Evolutionary conservation across 768 basidiomycete species (phyloP), one percentile per base, ranked within the genome.

Genomic region (Kwoniella dendrophila): DNA sequence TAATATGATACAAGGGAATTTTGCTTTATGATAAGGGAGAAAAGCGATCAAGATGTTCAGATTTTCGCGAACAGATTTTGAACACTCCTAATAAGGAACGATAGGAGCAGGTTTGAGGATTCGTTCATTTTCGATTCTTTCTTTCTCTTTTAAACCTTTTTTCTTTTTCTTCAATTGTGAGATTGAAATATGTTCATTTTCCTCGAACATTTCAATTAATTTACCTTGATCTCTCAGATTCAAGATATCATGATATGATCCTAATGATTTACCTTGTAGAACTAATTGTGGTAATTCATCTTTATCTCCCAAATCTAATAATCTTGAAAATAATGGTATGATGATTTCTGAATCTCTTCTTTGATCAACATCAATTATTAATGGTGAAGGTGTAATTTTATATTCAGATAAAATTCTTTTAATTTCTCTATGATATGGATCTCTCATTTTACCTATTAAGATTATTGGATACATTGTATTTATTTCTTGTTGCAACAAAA

Each of bases 301-400:
- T 18, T 69, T 72, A n/a, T 57, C 60, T 22, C 20, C 38, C 16
- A 22, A 20, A 5, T 51, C 59, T 14, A 79, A 50, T 18, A 79
- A 49, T 6, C 78, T 62, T 10, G 70, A 36, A 33, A 79, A 63
- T 16, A 75, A 47, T 3, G 74, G 76, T 27, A 75, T 64, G 52
- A 79, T 63, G 20, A 66, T 38, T 1, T 24, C 16, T 30, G 63
- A 63, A 54, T 76, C 74, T 8, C 55, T 24, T 6, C 78, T 60
- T 56, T 79, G 78, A 63, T 79, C 78, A 47, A 79, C 66, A 34
- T 79, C 78, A 63, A 79, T 56, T 47, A 79, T 67, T 27, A 79
- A 66, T 5, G 76, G 74, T 2, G 73, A 45, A 16, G 78, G 78
- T 36, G 36, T 56, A 59, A 77, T 76, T 34, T 67, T 68, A 64